A percentile compares a stretch with the other conserved stretches of the same genome.
Conservation (phyloP, 2,329 filamentous ascomycete genomes). For the Alternaria ventricosa region DNA sequence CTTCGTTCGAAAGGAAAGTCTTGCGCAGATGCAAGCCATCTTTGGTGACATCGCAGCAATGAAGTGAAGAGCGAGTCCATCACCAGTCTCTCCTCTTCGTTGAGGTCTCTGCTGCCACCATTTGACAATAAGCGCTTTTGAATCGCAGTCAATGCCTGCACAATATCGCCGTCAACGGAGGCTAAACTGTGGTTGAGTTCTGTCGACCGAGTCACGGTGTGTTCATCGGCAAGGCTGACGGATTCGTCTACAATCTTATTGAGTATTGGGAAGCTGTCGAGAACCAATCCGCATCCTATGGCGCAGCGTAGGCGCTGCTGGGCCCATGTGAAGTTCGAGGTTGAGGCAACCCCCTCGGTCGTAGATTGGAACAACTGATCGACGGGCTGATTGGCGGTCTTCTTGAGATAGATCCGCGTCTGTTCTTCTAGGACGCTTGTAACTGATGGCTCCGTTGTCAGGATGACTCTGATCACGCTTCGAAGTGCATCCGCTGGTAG, state of each 20-base stretch:
- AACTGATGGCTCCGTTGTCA: neutral
- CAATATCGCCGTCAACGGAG: constrained; percentile 46
- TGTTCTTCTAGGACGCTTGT: neutral
- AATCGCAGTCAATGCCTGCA: constrained; percentile 48
- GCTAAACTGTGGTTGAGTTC: constrained; percentile 29
- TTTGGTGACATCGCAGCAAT: neutral
- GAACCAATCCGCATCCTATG: constrained; percentile 1
- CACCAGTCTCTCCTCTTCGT: neutral
- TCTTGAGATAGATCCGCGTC: neutral
- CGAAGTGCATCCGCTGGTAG: constrained; percentile 51
- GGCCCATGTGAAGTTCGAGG: neutral
- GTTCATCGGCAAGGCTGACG: neutral
- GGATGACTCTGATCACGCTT: constrained; percentile 42
- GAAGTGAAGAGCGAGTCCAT: neutral
- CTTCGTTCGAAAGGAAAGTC: constrained; percentile 29
- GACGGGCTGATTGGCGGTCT: neutral
- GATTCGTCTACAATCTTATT: neutral
- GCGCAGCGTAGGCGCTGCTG: constrained; percentile 1
- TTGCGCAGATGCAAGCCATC: neutral
- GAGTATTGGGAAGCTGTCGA: constrained; percentile 1
- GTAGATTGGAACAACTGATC: neutral
- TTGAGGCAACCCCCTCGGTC: neutral
- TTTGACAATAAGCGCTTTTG: constrained; percentile 32
- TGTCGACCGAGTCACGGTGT: neutral
- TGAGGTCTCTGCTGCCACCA: neutral